Percentiles rank a stretch among this genome's conserved stretches.
These are phyloP conservation scores for Ceratorhiza oryzae-sativae DNA, from an alignment of 1,284 basidiomycete genomes.

Conservation along the genomic window DNA sequence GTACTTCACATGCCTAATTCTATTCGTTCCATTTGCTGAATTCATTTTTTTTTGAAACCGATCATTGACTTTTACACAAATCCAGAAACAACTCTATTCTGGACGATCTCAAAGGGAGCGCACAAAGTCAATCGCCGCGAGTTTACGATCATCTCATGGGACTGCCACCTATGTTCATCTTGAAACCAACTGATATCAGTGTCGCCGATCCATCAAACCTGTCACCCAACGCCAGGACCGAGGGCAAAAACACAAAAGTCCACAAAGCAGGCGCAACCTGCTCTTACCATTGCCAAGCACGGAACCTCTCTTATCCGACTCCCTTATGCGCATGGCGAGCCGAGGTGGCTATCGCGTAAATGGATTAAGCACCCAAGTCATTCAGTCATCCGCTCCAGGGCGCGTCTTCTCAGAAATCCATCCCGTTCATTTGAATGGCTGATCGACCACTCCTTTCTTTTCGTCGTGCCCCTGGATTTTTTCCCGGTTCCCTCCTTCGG, in stretches of 20 bases:
- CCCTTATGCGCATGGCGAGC: too few species aligned
- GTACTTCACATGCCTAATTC: slow-evolving; percentile 8
- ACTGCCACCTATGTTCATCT: not conserved
- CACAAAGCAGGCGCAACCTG: not conserved
- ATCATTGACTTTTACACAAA: too few species aligned
- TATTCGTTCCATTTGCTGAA: slow-evolving; percentile 7
- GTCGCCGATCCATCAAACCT: not conserved
- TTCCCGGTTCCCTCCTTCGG: too few species aligned
- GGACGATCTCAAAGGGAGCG: not conserved
- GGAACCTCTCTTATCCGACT: too few species aligned
- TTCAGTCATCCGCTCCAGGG: not conserved
- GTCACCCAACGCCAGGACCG: too few species aligned
- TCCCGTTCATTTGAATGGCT: not conserved
- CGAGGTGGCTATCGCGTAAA: too few species aligned
- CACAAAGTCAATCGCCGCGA: not conserved
- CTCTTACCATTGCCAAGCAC: too few species aligned
- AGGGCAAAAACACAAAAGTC: too few species aligned
- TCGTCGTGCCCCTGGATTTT: too few species aligned
- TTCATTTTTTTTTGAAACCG: not conserved
- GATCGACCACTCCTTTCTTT: not conserved
- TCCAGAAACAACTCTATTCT: too few species aligned
- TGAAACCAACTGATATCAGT: not conserved
- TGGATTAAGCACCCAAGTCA: not conserved
- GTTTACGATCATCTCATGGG: not conserved
- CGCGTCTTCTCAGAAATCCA: not conserved